These are phyloP conservation scores for Graphiopsis chlorocephala DNA, from an alignment of 2,329 filamentous ascomycete genomes.

Conservation along the genomic window DNA sequence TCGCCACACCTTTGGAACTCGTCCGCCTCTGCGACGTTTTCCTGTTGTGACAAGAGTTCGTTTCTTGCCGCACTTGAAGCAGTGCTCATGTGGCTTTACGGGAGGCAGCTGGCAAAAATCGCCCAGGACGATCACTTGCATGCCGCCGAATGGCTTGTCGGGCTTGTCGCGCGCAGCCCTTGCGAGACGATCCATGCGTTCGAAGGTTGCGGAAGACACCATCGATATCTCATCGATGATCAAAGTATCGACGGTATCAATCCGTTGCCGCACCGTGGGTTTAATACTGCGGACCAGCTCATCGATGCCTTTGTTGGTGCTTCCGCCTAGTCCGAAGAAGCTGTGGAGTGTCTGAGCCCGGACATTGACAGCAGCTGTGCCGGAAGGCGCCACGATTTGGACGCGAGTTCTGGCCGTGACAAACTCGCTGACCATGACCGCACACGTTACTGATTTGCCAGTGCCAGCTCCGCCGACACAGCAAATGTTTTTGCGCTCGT, in stretches of 20 bases:
- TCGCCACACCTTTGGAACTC: neutral
- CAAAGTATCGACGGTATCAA: conserved; percentile 52
- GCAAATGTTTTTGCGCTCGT: neutral
- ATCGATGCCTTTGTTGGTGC: conserved; percentile 43
- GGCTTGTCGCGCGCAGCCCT: conserved; percentile 12
- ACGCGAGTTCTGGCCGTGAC: conserved; percentile 39
- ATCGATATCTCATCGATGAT: conserved; percentile 67
- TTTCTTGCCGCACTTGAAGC: conserved; percentile 31
- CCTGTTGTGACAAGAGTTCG: neutral
- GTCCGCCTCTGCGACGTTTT: neutral
- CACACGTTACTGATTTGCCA: conserved; percentile 18
- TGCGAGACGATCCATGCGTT: conserved; percentile 45
- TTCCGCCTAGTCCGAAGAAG: conserved; percentile 57
- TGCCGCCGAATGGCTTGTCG: conserved; percentile 17
- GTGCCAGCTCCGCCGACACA: conserved; percentile 19
- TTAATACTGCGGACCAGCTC: conserved; percentile 30
- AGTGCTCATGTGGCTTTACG: conserved; percentile 55
- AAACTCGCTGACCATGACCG: conserved; percentile 32
- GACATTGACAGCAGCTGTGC: conserved; percentile 57
- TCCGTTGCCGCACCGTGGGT: conserved; percentile 32
- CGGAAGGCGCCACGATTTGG: conserved; percentile 58
- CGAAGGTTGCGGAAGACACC: conserved; percentile 56
- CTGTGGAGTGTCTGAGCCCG: conserved; percentile 56
- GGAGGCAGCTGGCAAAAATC: conserved; percentile 63
- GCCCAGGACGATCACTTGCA: conserved; percentile 51